Evolutionary conservation across 1,139 yeast species (phyloP), one percentile per base, ranked within the genome.

Genomic region (Spathaspora sp.): DNA sequence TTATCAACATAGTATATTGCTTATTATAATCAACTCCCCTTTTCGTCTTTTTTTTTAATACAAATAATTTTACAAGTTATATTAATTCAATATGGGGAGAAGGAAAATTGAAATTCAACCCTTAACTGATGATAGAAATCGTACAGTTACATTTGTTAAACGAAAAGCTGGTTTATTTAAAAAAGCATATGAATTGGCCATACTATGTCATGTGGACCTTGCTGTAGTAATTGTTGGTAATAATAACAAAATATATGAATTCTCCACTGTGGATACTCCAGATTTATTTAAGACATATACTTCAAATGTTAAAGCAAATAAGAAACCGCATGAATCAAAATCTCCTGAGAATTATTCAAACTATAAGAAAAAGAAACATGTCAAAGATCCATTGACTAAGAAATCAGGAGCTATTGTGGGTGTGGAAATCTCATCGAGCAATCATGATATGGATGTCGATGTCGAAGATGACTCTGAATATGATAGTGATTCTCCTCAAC

Each of bases 21-120:
- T 25, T 27, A n/a, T 27, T 10, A 27, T 27, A 27, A 11, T 8
- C n/a, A 27, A 10, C 31, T 13, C 11, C 13, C 7, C 7, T 10
- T 10, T 10, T 4, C 13, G 6, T 10, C 6, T n/a, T 27, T 27
- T 11, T 27, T n/a, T 27, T 27, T 27, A 27, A 31, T 31, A 13
- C 4, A 31, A 7, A 11, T 31, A 15, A 13, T 16, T 20, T 4
- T 20, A 20, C 36, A 31, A 9, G 18, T 15, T 13, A 31, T 31
- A 31, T 26, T 13, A 6, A 26, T 40, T 20, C 42, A 44, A 37
- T 26, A 93, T 93, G 99, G 99, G 99, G 44, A 85, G 99, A 75
- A 86, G 98, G 71, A 93, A 93, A 67, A 93, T 93, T 54, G 95
- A 89, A 55, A 93, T 93, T 58, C 84, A 88, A 65, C 98, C 98